Percentiles rank a stretch among this genome's conserved stretches.
Conservation (phyloP, 305 asterid species). For the Fraxinus dipetala region DNA sequence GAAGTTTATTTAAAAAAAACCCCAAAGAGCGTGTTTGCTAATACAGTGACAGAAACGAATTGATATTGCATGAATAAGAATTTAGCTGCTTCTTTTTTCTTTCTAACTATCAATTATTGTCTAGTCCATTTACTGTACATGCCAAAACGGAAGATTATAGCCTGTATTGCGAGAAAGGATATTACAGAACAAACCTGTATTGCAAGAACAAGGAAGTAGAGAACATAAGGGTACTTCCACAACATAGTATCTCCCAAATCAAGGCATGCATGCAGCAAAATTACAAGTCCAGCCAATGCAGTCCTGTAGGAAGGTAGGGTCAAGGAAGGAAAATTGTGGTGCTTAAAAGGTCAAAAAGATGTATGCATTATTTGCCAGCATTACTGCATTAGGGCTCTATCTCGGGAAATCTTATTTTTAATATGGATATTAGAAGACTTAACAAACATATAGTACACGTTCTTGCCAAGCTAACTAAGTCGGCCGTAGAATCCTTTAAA, state of each 20-base stretch:
- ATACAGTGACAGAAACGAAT: neutral
- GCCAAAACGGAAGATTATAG: neutral
- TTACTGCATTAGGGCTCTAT: neutral
- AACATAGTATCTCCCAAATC: slow-evolving; percentile 77
- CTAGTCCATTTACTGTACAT: neutral
- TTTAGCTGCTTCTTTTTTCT: neutral
- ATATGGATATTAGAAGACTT: neutral
- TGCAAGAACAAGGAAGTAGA: slow-evolving; percentile 83
- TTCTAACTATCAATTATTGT: neutral
- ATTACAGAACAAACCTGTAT: slow-evolving; percentile 61
- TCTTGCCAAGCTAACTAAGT: neutral
- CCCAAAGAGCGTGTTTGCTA: neutral
- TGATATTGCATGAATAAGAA: neutral
- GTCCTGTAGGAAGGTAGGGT: slow-evolving; percentile 41
- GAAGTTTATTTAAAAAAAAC: neutral
- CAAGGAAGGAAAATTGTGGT: neutral
- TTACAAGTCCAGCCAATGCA: slow-evolving; percentile 80
- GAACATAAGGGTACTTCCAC: slow-evolving; percentile 78
- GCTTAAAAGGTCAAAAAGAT: neutral
- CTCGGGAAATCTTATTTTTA: neutral
- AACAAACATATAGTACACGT: neutral
- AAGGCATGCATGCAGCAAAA: slow-evolving; percentile 76
- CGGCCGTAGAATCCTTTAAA: neutral
- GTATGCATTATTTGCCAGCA: neutral
- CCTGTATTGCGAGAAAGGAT: neutral